Evolutionary conservation across 1,284 basidiomycete genomes (phyloP), one percentile per base, ranked within the genome.

Genomic region (Moesziomyces antarcticus): DNA sequence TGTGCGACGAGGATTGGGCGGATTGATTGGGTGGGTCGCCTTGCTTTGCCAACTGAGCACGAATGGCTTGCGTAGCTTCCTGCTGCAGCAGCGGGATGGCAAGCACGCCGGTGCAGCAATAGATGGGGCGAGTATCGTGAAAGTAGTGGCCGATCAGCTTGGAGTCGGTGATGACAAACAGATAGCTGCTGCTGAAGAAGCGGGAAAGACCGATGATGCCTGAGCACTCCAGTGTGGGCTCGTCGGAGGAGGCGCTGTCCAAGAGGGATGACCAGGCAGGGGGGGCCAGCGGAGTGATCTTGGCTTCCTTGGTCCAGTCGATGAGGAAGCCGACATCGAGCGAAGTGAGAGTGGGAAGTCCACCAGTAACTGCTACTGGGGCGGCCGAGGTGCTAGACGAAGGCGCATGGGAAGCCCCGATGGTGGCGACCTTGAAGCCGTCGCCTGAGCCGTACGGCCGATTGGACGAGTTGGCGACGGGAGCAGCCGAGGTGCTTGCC

Each of bases 161-260:
- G n/a, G 74, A 65, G 33, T 42, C 52, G 51, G 76, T 80, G 61
- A 81, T 74, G 56, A 81, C 73, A 20, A 80, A 73, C 6, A 81
- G 65, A 45, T 81, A 80, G 50, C 76, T 58, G 61, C 78, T 70
- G 37, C 68, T 80, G 63, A 79, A 80, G 41, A 80, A 53, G 24
- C 66, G 51, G 3, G 66, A 52, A 5, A 80, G 50, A 3, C 78
- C 78, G 18, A 80, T 51, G 24, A 80, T 55, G 20, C 78, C 78
- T 22, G 44, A 73, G 50, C 69, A 69, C 40, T 64, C 63, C 16
- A 75, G 41, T 10, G 44, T 11, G 22, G 69, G 48, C 7, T 50
- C 24, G 10, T 68, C 65, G 16, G 42, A 3, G 18, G 64, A 10
- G 5, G 53, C 42, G 11, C 24, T 18, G 25, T 73, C 66, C 13